phyloP scores from a whole-genome alignment of 23 red algal species.

The Gracilaria caudata region DNA sequence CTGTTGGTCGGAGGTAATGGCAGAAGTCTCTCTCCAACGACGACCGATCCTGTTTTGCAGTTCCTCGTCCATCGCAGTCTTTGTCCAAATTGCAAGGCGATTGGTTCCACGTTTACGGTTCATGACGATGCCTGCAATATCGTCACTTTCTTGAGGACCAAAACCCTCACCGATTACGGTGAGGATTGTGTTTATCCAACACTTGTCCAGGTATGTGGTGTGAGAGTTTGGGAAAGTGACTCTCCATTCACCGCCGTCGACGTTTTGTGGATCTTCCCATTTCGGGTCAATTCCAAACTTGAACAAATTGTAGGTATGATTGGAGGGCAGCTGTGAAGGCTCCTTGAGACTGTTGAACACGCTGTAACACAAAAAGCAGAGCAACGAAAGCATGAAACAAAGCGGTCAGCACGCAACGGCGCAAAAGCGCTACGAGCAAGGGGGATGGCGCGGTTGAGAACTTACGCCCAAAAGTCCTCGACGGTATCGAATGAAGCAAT shows the following conservation, averaged over 20 bases:
- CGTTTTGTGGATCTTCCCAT: constrained; percentile 92
- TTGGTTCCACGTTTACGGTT: constrained; percentile 61
- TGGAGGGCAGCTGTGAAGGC: constrained; percentile 70
- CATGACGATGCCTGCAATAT: constrained; percentile 90
- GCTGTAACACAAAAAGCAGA: constrained; percentile 2
- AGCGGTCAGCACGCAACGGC: neutral
- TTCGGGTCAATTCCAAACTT: constrained; percentile 90
- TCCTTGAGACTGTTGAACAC: constrained; percentile 91
- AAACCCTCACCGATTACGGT: constrained; percentile 91
- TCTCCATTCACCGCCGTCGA: constrained; percentile 89
- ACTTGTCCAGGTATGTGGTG: constrained; percentile 60
- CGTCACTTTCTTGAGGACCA: constrained; percentile 86
- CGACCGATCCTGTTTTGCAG: constrained; percentile 80
- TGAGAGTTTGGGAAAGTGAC: constrained; percentile 45
- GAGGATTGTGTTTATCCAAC: constrained; percentile 88
- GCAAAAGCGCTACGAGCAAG: neutral
- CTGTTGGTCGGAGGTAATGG: constrained; percentile 1
- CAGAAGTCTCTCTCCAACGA: constrained; percentile 59
- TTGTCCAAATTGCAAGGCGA: constrained; percentile 94
- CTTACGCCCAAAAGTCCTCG: constrained; percentile 94
- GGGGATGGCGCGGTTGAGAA: neutral
- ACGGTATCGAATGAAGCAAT: constrained; percentile 87
- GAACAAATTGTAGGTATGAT: constrained; percentile 90
- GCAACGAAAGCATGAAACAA: neutral
- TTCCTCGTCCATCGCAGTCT: constrained; percentile 58